phyloP scores from a whole-genome alignment of 331 rosid species.

The Cucumis variabilis region DNA sequence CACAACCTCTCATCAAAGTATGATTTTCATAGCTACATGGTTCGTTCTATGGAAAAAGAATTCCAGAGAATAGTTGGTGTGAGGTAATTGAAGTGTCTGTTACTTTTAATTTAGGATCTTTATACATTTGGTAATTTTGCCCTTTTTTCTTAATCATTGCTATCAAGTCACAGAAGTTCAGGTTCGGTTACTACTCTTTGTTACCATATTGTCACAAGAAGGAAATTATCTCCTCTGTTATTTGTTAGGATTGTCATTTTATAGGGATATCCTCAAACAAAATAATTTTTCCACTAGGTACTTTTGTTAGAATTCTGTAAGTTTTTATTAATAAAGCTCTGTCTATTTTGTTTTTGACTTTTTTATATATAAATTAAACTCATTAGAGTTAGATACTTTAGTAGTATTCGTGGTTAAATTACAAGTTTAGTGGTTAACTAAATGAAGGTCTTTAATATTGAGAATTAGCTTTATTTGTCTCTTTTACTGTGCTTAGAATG shows the following conservation, averaged over 20 bases:
- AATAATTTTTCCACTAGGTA: neutral
- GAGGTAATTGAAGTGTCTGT: slow-evolving; percentile 55
- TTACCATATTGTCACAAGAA: neutral
- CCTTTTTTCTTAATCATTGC: neutral
- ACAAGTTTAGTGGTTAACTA: too few relatives aligned
- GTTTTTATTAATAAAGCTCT: too few relatives aligned
- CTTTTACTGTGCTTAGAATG: too few relatives aligned
- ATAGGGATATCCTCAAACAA: neutral
- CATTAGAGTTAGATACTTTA: too few relatives aligned
- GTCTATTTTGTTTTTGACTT: too few relatives aligned
- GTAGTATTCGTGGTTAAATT: too few relatives aligned
- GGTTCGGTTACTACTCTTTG: slow-evolving; percentile 12
- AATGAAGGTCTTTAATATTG: too few relatives aligned
- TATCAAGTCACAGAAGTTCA: neutral
- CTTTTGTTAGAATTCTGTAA: too few relatives aligned
- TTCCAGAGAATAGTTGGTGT: slow-evolving; percentile 98
- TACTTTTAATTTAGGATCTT: neutral
- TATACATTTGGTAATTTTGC: neutral
- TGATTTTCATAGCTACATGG: slow-evolving; percentile 98
- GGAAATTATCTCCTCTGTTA: neutral
- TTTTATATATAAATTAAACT: too few relatives aligned
- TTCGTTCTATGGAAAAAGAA: slow-evolving; percentile 98
- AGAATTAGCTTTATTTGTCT: too few relatives aligned
- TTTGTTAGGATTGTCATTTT: slow-evolving; percentile 2
- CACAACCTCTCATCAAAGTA: slow-evolving; percentile 41